phyloP scores from a whole-genome alignment of 177 flowering plant genomes.

The Vitis hybrid region DNA sequence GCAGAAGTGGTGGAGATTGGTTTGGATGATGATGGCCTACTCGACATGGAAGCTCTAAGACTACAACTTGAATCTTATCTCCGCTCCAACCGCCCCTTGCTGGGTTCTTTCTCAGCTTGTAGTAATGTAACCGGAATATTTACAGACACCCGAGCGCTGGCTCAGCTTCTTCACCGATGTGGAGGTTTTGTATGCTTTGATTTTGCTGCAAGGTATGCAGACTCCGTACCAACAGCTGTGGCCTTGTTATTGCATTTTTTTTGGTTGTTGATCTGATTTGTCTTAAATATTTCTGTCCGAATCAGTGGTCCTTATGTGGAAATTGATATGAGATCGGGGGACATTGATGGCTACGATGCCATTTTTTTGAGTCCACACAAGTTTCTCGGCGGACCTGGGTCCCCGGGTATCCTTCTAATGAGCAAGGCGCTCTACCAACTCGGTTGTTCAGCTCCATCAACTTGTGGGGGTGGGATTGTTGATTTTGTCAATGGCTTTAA shows the following conservation, averaged over 20 bases:
- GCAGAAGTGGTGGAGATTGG: slow-evolving; percentile 80
- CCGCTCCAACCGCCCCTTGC: slow-evolving; percentile 43
- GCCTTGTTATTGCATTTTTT: not conserved
- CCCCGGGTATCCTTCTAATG: slow-evolving; percentile 75
- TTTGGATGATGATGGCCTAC: slow-evolving; percentile 44
- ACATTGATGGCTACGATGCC: slow-evolving; percentile 78
- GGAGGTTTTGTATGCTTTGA: slow-evolving; percentile 83
- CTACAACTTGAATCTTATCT: slow-evolving; percentile 31
- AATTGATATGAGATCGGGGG: slow-evolving; percentile 69
- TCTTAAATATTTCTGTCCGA: not conserved
- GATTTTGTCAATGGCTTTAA: slow-evolving; percentile 56
- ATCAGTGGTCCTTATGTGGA: slow-evolving; percentile 72
- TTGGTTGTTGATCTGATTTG: not conserved
- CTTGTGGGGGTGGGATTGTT: slow-evolving; percentile 92
- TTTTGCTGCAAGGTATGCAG: slow-evolving; percentile 66
- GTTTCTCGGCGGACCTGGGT: slow-evolving; percentile 77
- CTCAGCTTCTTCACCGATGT: slow-evolving; percentile 53
- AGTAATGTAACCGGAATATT: slow-evolving; percentile 76
- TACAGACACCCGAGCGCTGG: slow-evolving; percentile 53
- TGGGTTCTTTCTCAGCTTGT: slow-evolving; percentile 85
- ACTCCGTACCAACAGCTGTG: not conserved
- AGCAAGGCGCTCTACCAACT: slow-evolving; percentile 59
- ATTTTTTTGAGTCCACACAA: slow-evolving; percentile 74
- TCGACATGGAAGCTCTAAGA: slow-evolving; percentile 50
- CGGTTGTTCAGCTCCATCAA: slow-evolving; percentile 60